phyloP scores from a whole-genome alignment of 768 basidiomycete species.

The Mycena alexandri region DNA sequence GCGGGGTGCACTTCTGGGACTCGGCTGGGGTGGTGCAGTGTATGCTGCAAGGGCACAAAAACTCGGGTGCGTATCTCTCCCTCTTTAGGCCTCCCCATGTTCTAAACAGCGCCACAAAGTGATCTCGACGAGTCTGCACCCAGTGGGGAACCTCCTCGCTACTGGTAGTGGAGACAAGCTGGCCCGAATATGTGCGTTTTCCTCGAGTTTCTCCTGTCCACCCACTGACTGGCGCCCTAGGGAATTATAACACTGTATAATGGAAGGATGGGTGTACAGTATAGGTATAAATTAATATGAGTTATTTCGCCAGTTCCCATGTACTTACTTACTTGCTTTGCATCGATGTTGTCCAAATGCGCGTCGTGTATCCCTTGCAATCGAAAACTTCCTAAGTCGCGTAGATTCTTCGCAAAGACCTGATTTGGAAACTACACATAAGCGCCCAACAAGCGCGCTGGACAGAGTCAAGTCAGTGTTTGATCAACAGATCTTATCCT shows the following conservation, averaged over 20 bases:
- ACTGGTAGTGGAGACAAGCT: constrained; percentile 69
- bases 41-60: constrained; percentile 86
- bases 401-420: no score
- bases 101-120: constrained; percentile 44
- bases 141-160: constrained; percentile 60
- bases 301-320: constrained; percentile 1
- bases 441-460: no score
- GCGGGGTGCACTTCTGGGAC: constrained; percentile 96
- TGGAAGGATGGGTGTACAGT: not conserved
- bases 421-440: no score
- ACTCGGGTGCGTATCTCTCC: constrained; percentile 59
- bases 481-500: no score
- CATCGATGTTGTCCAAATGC: not conserved
- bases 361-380: no score
- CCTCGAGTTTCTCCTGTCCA: not conserved
- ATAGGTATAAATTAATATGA: constrained; percentile 5
- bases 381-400: no score
- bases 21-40: constrained; percentile 84
- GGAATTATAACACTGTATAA: constrained; percentile 24
- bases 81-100: not conserved
- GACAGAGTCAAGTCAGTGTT: no score
- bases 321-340: constrained; percentile 1
- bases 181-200: constrained; percentile 59
- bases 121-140: constrained; percentile 64
- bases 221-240: not conserved